phyloP scores from a whole-genome alignment of 495 filamentous ascomycete species.

The Aspergillus funiculosus region DNA sequence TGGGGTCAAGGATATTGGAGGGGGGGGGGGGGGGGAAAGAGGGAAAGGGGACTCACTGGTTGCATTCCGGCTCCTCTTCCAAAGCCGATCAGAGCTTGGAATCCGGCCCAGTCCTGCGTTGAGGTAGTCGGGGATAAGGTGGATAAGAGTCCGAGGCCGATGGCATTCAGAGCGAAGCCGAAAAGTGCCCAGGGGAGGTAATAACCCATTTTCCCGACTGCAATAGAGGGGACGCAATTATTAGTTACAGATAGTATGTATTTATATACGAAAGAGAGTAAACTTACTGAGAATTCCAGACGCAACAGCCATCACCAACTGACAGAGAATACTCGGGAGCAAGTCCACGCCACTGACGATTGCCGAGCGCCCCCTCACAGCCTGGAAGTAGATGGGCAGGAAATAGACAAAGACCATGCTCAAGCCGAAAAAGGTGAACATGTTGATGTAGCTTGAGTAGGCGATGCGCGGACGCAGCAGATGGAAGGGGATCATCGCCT shows the following conservation, averaged over 20 bases:
- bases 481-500: constrained; percentile 6
- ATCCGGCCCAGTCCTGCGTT: constrained; percentile 46
- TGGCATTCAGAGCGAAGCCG: constrained; percentile 17
- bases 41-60: constrained; percentile 20
- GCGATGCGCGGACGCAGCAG: constrained; percentile 25
- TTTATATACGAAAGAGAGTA: neutral
- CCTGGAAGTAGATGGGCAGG: constrained; percentile 41
- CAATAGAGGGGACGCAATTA: too few species aligned
- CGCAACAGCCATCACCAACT: constrained; percentile 42
- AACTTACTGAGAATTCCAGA: constrained; percentile 39
- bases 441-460: constrained; percentile 25
- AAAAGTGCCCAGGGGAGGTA: constrained; percentile 40
- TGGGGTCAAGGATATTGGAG: neutral
- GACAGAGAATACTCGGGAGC: constrained; percentile 44
- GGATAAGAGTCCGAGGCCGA: constrained; percentile 45
- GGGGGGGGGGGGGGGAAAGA: neutral
- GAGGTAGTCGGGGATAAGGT: constrained; percentile 41
- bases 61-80: constrained; percentile 43
- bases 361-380: constrained; percentile 24
- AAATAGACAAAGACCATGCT: constrained; percentile 21
- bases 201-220: constrained; percentile 37
- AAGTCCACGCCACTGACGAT: constrained; percentile 35
- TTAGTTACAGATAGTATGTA: neutral
- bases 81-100: constrained; percentile 47
- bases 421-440: constrained; percentile 4